Percentiles rank a stretch among this genome's conserved stretches.
These are phyloP conservation scores for Geotrichum carabidarum DNA, from an alignment of 1,139 yeast genomes.

Conservation along the genomic window DNA sequence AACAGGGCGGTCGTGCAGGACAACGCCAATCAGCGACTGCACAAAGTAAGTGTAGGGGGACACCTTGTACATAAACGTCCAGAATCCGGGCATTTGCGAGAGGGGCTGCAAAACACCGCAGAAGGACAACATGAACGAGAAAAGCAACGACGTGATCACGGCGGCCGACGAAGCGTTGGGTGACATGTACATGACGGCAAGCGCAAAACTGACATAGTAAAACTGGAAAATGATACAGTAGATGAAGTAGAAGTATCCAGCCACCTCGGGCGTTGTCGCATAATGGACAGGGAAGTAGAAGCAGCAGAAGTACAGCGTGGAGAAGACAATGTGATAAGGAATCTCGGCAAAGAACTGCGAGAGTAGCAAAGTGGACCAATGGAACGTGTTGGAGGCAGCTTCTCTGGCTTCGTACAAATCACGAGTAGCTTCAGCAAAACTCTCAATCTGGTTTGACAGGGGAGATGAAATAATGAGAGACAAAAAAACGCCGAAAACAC, in stretches of 20 bases:
- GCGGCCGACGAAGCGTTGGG: constrained; percentile 63
- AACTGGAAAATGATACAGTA: constrained; percentile 53
- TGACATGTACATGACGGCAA: constrained; percentile 51
- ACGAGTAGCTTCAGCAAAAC: constrained; percentile 50
- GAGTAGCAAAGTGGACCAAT: constrained; percentile 54
- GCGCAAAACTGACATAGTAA: constrained; percentile 52
- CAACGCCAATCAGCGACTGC: constrained; percentile 47
- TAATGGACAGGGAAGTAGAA: constrained; percentile 56
- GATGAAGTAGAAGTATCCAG: constrained; percentile 54
- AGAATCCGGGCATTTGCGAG: constrained; percentile 57
- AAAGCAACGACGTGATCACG: constrained; percentile 49
- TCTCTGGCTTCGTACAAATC: constrained; percentile 61
- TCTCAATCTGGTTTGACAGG: constrained; percentile 54
- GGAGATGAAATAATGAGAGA: constrained; percentile 50
- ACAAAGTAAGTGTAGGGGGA: constrained; percentile 65
- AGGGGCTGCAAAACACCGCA: constrained; percentile 63
- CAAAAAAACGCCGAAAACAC: constrained; percentile 50
- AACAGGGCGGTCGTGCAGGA: constrained; percentile 55
- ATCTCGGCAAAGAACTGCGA: constrained; percentile 51
- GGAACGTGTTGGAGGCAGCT: constrained; percentile 59
- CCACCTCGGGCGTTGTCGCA: constrained; percentile 43
- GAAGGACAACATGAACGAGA: constrained; percentile 50
- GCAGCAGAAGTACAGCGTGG: constrained; percentile 50
- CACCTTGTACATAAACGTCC: constrained; percentile 58
- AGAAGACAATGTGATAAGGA: constrained; percentile 51